phyloP scores from a whole-genome alignment of 1,284 basidiomycete genomes.

The Heterobasidion annosum region DNA sequence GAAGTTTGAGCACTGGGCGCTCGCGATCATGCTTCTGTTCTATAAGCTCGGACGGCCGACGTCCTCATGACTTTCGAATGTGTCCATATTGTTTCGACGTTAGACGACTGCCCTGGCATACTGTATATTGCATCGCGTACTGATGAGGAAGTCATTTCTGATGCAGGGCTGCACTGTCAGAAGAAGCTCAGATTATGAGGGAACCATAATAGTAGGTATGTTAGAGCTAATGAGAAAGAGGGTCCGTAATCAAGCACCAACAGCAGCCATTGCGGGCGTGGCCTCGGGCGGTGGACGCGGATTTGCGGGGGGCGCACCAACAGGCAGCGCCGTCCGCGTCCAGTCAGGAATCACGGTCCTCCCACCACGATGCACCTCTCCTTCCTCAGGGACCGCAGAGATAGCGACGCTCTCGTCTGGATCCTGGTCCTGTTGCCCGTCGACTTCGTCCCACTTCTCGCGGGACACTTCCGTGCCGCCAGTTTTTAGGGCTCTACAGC shows the following conservation, averaged over 20 bases:
- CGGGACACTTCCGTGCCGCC: slow-evolving; percentile 74
- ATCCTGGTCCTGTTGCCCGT: slow-evolving; percentile 23
- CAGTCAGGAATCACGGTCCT: slow-evolving; percentile 66
- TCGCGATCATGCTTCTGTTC: slow-evolving; percentile 51
- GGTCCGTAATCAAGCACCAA: slow-evolving; percentile 11
- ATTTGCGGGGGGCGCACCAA: slow-evolving; percentile 48
- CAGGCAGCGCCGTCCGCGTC: slow-evolving; percentile 56
- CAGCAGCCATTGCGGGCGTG: slow-evolving; percentile 5
- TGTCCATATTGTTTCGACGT: not conserved
- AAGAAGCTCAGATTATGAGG: too few relatives aligned
- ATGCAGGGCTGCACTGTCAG: too few relatives aligned
- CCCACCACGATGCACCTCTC: slow-evolving; percentile 7
- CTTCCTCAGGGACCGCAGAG: slow-evolving; percentile 23
- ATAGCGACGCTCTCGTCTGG: slow-evolving; percentile 25
- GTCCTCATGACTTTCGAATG: not conserved
- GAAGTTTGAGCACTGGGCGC: slow-evolving; percentile 72
- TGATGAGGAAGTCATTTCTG: not conserved
- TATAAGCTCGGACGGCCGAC: slow-evolving; percentile 7
- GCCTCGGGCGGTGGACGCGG: slow-evolving; percentile 9
- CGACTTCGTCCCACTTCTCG: slow-evolving; percentile 76
- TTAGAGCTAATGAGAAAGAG: not conserved
- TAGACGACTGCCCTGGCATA: not conserved
- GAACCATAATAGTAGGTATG: not conserved
- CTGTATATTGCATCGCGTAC: not conserved
- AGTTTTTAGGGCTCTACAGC: slow-evolving; percentile 64